Evolutionary conservation across 2,329 filamentous ascomycete genomes (phyloP), one percentile per base, ranked within the genome.

Genomic region (Pseudogymnoascus sp.): DNA sequence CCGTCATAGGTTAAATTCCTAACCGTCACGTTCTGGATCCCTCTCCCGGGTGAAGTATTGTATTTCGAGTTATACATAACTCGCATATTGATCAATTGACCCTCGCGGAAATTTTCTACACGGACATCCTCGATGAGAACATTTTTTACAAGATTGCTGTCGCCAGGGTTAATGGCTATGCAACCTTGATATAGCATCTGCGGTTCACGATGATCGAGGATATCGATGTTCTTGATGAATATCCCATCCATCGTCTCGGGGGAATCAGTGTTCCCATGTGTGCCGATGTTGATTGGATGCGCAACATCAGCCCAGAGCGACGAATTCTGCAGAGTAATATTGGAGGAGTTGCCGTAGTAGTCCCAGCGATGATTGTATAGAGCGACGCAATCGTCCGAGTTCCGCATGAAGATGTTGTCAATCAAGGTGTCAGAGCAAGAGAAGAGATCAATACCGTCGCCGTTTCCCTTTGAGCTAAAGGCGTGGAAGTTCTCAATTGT

Each of bases 111-210:
- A 35, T 70, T 66, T 62, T 76, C 74, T 1, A 76, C 69, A 0
- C 73, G 67, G 13, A 76, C 62, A 42, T 74, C 65, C 26, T 73
- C 69, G 40, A 75, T 56, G 0, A 65, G 64, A 1, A 74, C 65
- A 40, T 73, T 67, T 44, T 72, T 60, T 7, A 74, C 68, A 1
- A 72, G 60, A 53, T 76, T 76, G 24, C 65, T 70, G 44, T 76
- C 74, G 0, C 68, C 75, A 0, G 71, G 67, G 33, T 73, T 75
- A 60, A 76, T 68, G 1, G 74, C 67, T 38, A 76, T 73, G 56
- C 69, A 71, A 1, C 75, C 74, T 63, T 76, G 74, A 59, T 76
- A 76, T 66, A 68, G 70, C 31, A 72, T 59, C 66, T 76, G 74
- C 1, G 66, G 67, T 67, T 76, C 75, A 6, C 68, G 64, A 33